A percentile compares a stretch with the other conserved stretches of the same genome.
Conservation (phyloP, 441 rosid species). For the Melastoma candidum region DNA sequence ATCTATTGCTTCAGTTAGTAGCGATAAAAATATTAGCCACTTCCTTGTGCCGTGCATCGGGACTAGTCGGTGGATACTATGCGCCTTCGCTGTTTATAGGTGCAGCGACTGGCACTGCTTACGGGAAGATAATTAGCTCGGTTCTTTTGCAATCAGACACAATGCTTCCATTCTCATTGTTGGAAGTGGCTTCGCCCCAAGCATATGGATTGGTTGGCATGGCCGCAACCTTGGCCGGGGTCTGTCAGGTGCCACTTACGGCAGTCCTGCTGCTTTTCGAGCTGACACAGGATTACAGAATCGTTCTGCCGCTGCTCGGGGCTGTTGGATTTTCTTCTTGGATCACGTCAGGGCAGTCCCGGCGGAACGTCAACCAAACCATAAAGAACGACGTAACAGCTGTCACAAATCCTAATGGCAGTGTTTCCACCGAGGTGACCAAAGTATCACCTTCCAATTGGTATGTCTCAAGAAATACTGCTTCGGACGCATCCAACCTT, state of each 20-base stretch:
- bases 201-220: constrained; percentile 99
- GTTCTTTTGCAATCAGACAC: constrained; percentile 49
- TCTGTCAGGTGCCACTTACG: constrained; percentile 96
- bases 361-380: constrained; percentile 37
- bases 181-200: constrained; percentile 94
- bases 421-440: constrained; percentile 16
- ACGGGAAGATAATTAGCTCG: constrained; percentile 69
- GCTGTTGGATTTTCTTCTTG: constrained; percentile 94
- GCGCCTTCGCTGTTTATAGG: constrained; percentile 97
- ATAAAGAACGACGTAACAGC: constrained; percentile 18
- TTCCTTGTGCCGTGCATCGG: constrained; percentile 86
- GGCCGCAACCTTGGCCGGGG: constrained; percentile 99
- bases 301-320: constrained; percentile 80
- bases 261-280: constrained; percentile 85
- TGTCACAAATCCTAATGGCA: constrained; percentile 7
- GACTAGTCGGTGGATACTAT: constrained; percentile 91
- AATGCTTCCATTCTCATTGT: constrained; percentile 41
- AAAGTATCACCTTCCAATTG: constrained; percentile 17
- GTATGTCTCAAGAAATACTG: constrained; percentile 12
- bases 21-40: constrained; percentile 82
- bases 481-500: constrained; percentile 34
- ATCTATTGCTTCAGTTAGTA: constrained; percentile 71
- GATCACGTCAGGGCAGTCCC: constrained; percentile 78
- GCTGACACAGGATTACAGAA: constrained; percentile 85
- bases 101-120: constrained; percentile 94